Base-by-base conservation (phyloP, 768 basidiomycete genomes). In the Suillus placidus region DNA sequence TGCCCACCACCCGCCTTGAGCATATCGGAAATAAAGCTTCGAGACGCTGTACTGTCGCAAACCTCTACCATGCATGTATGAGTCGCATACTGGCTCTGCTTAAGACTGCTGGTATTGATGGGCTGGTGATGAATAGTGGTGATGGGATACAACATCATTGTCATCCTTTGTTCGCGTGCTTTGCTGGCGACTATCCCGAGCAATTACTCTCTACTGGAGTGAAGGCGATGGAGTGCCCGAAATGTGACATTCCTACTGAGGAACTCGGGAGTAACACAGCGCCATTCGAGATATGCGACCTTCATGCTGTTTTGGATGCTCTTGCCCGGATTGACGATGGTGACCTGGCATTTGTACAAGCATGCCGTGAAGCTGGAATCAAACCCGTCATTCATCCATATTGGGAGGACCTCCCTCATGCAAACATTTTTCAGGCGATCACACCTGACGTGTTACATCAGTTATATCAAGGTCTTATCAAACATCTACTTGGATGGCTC, bases 31-130 rank as follows among this genome's bases (percentile, higher is more conserved):
- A 64, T 35, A n/a, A 55, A 49, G 71, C 76, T 0, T 64, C 73
- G 16, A 70, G 74, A 0, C 68, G 71, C 0, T 73, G 74, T 2
- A 67, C 70, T 3, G 13, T 77, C 0, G 72, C 72, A 2, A 80
- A 81, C 40, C 68, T 83, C 0, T 83, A 80, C 68, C 81, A 83
- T 67, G 68, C 71, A 0, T 80, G 77, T 60, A 71, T 81, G 68
- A 14, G 63, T 3, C 49, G 64, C 6, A 75, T 81, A 12, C 47
- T 80, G 12, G 45, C 49, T 43, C 79, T 79, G 0, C 66, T 82
- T 0, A 62, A 69, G 16, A 32, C 49, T 4, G 73, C 78, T 2
- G 80, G 80, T 0, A 16, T 43, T 0, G 56, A 70, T 9, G 81
- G 81, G 6, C 64, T 80, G 12, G 45, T 69, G 1, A 72, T 82